Evolutionary conservation across 1,284 basidiomycete genomes (phyloP), one percentile per base, ranked within the genome.

Genomic region (Papiliotrema nemorosa): DNA sequence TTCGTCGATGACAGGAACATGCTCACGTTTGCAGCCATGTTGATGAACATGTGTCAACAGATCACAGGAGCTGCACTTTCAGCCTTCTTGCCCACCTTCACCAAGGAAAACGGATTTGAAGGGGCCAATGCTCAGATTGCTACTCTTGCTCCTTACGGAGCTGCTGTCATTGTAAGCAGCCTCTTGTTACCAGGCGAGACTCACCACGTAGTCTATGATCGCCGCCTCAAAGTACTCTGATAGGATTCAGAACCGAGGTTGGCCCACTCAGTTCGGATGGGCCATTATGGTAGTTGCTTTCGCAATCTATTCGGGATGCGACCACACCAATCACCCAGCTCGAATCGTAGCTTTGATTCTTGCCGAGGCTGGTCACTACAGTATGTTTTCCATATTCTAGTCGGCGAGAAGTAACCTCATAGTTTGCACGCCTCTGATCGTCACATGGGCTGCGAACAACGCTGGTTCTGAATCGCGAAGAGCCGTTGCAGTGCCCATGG

Each of bases 361-460:
- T 14, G 44, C 44, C 3, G 29, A 46, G 25, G 20, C 34, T 13
- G 44, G 44, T 34, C 16, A 18, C 33, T 34, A 29, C 16, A 46
- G 43, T 44, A 22, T 6, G 43, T 44, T 10, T 9, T n/a, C 10
- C 31, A 34, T 34, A 34, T 9, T n/a, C 31, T 10, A 9, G 31
- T 34, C 31, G 9, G 31, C n/a, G 10, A 9, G 31, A 9, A 34
- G 16, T 24, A 16, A n/a, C 5, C 9, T 18, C 10, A 20, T 20
- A 44, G 43, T 46, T 24, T 34, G 29, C 18, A 46, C 34, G 10
- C 44, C 44, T 22, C 27, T 46, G 18, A 29, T 34, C 38, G 20
- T 39, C 18, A 49, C 41, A 14, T 60, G 58, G 58, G 52, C 50
- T 2, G 53, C 53, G 20, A 55, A 57, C 50, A 57, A 53, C 20